Evolutionary conservation across 768 basidiomycete species (phyloP).

Genomic region (Paxillus ammoniavirescens): DNA sequence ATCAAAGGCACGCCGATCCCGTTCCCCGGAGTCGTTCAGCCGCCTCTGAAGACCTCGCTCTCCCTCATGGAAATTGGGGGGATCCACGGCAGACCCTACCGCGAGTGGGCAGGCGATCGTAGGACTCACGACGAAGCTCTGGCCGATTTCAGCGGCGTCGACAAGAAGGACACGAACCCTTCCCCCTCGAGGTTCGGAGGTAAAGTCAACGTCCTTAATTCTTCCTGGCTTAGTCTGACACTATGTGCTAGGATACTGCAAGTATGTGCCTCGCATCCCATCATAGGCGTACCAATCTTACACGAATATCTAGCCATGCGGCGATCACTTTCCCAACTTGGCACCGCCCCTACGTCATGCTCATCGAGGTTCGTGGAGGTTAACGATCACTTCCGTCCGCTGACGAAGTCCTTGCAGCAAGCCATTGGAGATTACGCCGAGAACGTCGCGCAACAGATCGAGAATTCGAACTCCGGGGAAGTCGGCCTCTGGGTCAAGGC

Average conservation of each 20-base stretch:
- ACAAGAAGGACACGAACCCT: slow-evolving; percentile 26
- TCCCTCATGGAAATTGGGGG: slow-evolving; percentile 22
- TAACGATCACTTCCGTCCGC: neutral
- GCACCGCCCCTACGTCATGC: slow-evolving; percentile 29
- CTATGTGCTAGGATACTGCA: slow-evolving; percentile 22
- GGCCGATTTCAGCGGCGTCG: slow-evolving; percentile 16
- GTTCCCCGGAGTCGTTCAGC: slow-evolving; percentile 14
- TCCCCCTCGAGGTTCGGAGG: slow-evolving; percentile 27
- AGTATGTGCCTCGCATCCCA: slow-evolving; percentile 13
- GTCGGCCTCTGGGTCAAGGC: slow-evolving; percentile 16
- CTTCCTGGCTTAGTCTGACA: neutral
- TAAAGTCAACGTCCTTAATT: neutral
- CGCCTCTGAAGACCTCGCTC: neutral
- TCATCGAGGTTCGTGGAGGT: slow-evolving; percentile 18
- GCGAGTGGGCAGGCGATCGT: slow-evolving; percentile 23
- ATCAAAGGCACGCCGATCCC: neutral
- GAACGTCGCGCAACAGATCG: slow-evolving; percentile 24
- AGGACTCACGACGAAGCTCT: slow-evolving; percentile 12
- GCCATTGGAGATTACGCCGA: slow-evolving; percentile 24
- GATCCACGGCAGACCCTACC: slow-evolving; percentile 27
- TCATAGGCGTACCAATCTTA: neutral
- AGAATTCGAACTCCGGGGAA: slow-evolving; percentile 16
- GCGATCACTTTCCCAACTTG: slow-evolving; percentile 22
- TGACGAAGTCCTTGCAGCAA: slow-evolving; percentile 20
- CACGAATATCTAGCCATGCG: slow-evolving; percentile 12